phyloP scores from a whole-genome alignment of 2,329 filamentous ascomycete genomes.

The Aureobasidium musti region DNA sequence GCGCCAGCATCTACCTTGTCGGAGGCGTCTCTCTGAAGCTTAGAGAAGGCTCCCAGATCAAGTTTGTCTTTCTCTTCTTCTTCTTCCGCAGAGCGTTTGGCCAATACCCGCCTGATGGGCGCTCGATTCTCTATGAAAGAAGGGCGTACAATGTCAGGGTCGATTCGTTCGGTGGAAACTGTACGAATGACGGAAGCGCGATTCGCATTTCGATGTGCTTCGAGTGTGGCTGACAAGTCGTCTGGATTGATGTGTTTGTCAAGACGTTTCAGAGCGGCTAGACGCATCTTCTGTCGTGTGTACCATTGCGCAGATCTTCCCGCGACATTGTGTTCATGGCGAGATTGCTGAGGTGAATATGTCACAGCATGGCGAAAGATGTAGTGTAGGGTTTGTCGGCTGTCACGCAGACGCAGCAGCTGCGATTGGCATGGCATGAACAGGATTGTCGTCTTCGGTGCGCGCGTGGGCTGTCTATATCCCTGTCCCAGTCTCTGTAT shows the following conservation, averaged over 20 bases:
- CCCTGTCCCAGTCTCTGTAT: background rate
- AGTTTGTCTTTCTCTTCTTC: background rate
- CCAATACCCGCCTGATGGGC: too few species aligned
- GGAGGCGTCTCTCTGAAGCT: background rate
- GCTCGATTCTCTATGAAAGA: background rate
- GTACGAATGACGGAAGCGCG: constrained; percentile 11
- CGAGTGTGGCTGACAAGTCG: constrained; percentile 29
- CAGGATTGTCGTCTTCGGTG: background rate
- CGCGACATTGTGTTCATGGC: background rate
- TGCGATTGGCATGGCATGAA: constrained; percentile 28
- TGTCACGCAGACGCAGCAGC: constrained; percentile 19
- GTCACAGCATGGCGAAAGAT: constrained; percentile 14
- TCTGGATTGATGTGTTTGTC: constrained; percentile 9
- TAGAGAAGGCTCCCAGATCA: background rate
- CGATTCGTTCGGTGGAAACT: background rate
- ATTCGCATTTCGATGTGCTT: constrained; percentile 27
- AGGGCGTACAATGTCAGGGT: constrained; percentile 7
- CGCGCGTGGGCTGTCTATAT: background rate
- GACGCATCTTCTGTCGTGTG: background rate
- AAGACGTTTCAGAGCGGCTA: background rate
- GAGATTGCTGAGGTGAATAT: background rate
- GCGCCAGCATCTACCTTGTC: background rate
- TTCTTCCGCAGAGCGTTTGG: too few species aligned
- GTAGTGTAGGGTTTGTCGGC: constrained; percentile 7
- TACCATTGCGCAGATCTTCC: background rate